Evolutionary conservation across 2,329 filamentous ascomycete genomes (phyloP), one percentile per base, ranked within the genome.

Genomic region (Calonectria henricotiae): DNA sequence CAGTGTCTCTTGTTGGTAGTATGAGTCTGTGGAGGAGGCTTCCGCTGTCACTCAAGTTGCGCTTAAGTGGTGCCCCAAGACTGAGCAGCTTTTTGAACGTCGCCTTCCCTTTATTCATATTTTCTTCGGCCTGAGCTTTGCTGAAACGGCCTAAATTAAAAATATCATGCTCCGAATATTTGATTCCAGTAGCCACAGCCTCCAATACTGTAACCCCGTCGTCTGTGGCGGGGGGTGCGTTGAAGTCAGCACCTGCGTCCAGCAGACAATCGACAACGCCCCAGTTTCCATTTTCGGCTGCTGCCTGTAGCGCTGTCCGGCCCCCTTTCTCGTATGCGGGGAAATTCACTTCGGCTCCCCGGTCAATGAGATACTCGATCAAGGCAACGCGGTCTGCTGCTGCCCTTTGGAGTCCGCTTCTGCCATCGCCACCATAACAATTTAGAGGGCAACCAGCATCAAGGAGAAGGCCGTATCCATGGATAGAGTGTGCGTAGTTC

Each of bases 231-330:
- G 49, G 49, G 6, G 12, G 30, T 5, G 30, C 30, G 30, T 20
- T 37, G 30, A 37, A 17, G 15, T 37, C 17, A 2, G 27, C 49
- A 12, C 49, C 49, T 32, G 4, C 12, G 27, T 54, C 49, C 5
- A 54, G 15, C 8, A 54, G n/a, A 3, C 12, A 23, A 25, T 35
- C 20, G 3, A 20, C 30, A 4, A 54, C 49, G 2, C 23, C 17
- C 12, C 2, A 1, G 4, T 11, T 17, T 1, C 47, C 25, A 11
- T 0, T n/a, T 43, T 46, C 37, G 4, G 27, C 47, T 13, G 47
- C 37, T 1, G 37, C 47, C 5, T 65, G 62, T 1, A 65, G 23
- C 2, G 62, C 62, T 25, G 62, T 65, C 15, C n/a, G 62, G 2
- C 47, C 47, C 1, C 27, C 39, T 13, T 30, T 5, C 1, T 37